Conservation (phyloP, 495 filamentous ascomycete genomes). For the Annulohypoxylon nitens region DNA sequence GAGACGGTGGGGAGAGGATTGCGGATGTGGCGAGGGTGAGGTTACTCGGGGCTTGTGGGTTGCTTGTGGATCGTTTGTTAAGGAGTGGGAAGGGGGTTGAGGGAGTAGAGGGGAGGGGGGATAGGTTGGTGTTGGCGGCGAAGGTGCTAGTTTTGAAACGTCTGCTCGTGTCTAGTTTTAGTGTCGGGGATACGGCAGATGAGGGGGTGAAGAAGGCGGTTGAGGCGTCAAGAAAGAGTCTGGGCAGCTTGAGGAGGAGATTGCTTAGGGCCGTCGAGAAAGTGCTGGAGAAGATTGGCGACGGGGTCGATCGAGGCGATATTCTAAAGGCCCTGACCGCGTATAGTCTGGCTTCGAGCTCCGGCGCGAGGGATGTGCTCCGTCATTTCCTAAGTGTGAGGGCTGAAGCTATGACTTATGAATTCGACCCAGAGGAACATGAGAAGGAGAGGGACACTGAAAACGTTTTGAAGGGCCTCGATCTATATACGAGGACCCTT, state of each 20-base stretch:
- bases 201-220: conserved; percentile 63
- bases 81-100: not conserved
- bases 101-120: conserved; percentile 53
- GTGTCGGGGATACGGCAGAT: conserved; percentile 51
- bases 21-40: conserved; percentile 53
- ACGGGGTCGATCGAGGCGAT: conserved; percentile 59
- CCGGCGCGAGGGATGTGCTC: conserved; percentile 83
- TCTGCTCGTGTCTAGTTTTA: conserved; percentile 73
- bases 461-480: conserved; percentile 72
- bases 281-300: conserved; percentile 66
- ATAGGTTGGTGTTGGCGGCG: conserved; percentile 75
- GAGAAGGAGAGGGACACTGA: conserved; percentile 53
- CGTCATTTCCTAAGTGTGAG: conserved; percentile 84
- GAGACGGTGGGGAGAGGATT: not conserved
- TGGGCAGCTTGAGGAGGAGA: conserved; percentile 70
- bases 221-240: conserved; percentile 71
- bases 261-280: conserved; percentile 77
- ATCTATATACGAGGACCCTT: conserved; percentile 81
- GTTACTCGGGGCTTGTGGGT: conserved; percentile 57
- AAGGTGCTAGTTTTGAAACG: conserved; percentile 86
- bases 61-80: conserved; percentile 66
- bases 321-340: conserved; percentile 82
- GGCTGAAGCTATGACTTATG: conserved; percentile 71
- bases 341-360: conserved; percentile 85
- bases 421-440: conserved; percentile 62